phyloP scores from a whole-genome alignment of 2,329 filamentous ascomycete species.

The Diaporthe australafricana region DNA sequence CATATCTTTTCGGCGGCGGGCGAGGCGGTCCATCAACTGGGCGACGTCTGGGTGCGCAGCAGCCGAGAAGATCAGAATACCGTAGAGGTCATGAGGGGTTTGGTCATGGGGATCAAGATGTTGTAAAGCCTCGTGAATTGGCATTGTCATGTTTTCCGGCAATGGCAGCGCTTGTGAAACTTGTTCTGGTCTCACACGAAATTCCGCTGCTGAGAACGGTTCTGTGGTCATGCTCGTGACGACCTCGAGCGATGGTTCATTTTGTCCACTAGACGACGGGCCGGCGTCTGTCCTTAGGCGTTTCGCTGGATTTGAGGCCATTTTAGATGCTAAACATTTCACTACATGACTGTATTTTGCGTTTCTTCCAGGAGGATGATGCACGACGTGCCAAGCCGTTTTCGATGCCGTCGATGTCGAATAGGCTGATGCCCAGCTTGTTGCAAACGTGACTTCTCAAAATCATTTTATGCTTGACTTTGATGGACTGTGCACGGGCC shows the following conservation, averaged over 20 bases:
- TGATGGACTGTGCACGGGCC: conserved; percentile 2
- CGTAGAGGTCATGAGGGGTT: conserved; percentile 28
- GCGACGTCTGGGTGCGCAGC: conserved; percentile 32
- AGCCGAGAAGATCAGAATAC: conserved; percentile 25
- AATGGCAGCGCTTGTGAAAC: not conserved
- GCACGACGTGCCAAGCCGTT: not conserved
- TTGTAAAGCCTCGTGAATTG: conserved; percentile 27
- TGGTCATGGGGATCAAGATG: conserved; percentile 21
- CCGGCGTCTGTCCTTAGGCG: conserved; percentile 6
- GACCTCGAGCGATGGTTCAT: not conserved
- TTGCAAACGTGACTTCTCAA: not conserved
- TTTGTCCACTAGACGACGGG: not conserved
- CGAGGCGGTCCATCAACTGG: conserved; percentile 31
- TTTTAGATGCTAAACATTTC: not conserved
- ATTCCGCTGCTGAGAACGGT: not conserved
- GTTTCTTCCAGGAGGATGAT: not conserved
- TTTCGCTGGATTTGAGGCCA: not conserved
- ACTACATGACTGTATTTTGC: not conserved
- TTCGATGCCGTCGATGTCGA: not conserved
- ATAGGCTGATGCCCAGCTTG: not conserved
- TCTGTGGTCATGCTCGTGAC: not conserved
- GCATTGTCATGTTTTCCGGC: conserved; percentile 26
- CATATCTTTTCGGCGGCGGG: not conserved
- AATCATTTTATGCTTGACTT: not conserved
- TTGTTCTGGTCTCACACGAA: not conserved